Percentiles rank a stretch among this genome's conserved stretches.
Evolutionary conservation across 495 filamentous ascomycete genomes (phyloP).

Genomic region (Cryomyces antarcticus): DNA sequence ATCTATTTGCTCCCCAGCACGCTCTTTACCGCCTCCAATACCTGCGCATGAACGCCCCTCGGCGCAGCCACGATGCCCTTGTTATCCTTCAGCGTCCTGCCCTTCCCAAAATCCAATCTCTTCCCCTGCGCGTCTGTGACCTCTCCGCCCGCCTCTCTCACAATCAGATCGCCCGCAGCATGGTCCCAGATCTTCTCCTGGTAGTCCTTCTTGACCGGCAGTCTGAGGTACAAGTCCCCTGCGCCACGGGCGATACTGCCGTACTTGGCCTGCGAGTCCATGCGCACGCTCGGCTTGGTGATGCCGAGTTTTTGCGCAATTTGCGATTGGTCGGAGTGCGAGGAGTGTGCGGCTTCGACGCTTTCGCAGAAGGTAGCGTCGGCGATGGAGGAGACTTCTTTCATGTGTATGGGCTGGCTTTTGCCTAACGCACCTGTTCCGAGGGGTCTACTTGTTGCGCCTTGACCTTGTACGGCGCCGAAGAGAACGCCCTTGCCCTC

Average conservation of each 20-base stretch:
- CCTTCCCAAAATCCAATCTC: slow-evolving; percentile 63
- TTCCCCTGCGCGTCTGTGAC: slow-evolving; percentile 74
- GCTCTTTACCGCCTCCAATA: slow-evolving; percentile 62
- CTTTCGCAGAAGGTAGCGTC: slow-evolving; percentile 85
- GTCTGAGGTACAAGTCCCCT: slow-evolving; percentile 78
- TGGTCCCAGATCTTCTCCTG: slow-evolving; percentile 99
- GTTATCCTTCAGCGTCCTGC: slow-evolving; percentile 70
- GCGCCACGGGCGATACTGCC: slow-evolving; percentile 86
- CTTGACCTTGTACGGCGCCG: slow-evolving; percentile 53
- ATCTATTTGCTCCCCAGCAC: slow-evolving; percentile 41
- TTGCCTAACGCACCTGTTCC: slow-evolving; percentile 33
- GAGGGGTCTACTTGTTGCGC: slow-evolving; percentile 58
- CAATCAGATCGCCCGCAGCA: slow-evolving; percentile 87
- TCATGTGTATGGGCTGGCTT: slow-evolving; percentile 56
- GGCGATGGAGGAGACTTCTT: slow-evolving; percentile 45
- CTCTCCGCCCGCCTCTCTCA: slow-evolving; percentile 78
- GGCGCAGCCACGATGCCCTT: slow-evolving; percentile 87
- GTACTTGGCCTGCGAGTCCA: slow-evolving; percentile 98
- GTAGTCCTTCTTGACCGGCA: slow-evolving; percentile 69
- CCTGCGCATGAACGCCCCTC: slow-evolving; percentile 46
- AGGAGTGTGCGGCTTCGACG: slow-evolving; percentile 78
- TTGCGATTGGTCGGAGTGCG: slow-evolving; percentile 63
- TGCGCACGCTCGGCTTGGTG: slow-evolving; percentile 60
- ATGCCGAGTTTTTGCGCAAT: slow-evolving; percentile 77
- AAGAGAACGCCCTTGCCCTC: slow-evolving; percentile 64